Evolutionary conservation across 345 rosid genomes (phyloP).

Genomic region (Zanthoxylum bungeanum): DNA sequence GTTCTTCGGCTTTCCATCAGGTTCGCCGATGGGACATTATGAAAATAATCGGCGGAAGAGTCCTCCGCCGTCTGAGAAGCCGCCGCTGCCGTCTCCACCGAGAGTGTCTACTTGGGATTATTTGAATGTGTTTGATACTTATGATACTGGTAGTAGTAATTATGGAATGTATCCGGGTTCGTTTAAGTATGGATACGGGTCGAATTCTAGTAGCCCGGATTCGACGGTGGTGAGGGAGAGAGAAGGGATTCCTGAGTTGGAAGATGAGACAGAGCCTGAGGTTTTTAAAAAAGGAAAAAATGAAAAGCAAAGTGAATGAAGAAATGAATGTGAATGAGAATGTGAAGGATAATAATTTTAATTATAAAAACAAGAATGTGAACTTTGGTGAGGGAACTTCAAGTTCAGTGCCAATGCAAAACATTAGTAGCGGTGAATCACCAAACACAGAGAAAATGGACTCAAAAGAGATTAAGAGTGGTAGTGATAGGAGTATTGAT

Average conservation of each 20-base stretch:
- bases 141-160: conserved; percentile 30
- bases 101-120: conserved; percentile 72
- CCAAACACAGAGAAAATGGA: conserved; percentile 25
- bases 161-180: conserved; percentile 33
- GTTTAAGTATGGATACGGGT: conserved; percentile 38
- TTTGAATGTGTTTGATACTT: conserved; percentile 64
- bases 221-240: conserved; percentile 88
- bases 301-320: conserved; percentile 31
- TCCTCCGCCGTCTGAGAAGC: conserved; percentile 25
- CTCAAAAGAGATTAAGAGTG: conserved; percentile 29
- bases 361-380: conserved; percentile 26
- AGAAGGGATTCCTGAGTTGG: conserved; percentile 96
- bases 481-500: conserved; percentile 41
- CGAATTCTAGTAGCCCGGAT: conserved; percentile 74
- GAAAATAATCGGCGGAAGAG: conserved; percentile 20
- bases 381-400: conserved; percentile 70
- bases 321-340: conserved; percentile 22
- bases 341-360: not conserved
- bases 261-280: conserved; percentile 82
- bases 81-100: conserved; percentile 72
- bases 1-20: conserved; percentile 48
- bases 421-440: conserved; percentile 9
- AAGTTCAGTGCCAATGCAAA: conserved; percentile 42
- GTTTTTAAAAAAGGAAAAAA: conserved; percentile 38
- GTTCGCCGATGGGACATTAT: conserved; percentile 29